A percentile compares a stretch with the other conserved stretches of the same genome.
phyloP scores from a whole-genome alignment of 441 rosid genomes.

The Erodium texanum region DNA sequence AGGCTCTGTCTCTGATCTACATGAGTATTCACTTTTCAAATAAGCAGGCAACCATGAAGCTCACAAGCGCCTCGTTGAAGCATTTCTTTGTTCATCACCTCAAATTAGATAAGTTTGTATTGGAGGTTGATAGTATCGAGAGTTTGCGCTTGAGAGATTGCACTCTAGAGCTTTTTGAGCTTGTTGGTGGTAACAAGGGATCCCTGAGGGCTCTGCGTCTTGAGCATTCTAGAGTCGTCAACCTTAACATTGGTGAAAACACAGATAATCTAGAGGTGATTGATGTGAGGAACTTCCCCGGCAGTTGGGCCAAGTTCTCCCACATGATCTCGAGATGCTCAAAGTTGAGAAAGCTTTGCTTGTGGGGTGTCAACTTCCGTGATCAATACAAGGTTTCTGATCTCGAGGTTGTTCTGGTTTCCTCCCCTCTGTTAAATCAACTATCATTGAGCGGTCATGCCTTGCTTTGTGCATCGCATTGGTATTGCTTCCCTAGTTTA shows the following conservation, averaged over 20 bases:
- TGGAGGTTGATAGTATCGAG: constrained; percentile 65
- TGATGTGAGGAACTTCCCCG: constrained; percentile 63
- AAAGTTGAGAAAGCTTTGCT: constrained; percentile 54
- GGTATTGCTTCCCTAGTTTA: constrained; percentile 27
- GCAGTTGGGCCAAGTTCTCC: constrained; percentile 59
- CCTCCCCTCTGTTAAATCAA: constrained; percentile 52
- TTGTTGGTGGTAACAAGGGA: constrained; percentile 61
- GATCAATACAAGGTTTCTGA: constrained; percentile 58
- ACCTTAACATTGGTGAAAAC: constrained; percentile 60
- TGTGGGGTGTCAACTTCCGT: constrained; percentile 54
- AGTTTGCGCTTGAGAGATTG: constrained; percentile 58
- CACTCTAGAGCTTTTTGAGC: constrained; percentile 55
- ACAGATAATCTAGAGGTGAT: constrained; percentile 55
- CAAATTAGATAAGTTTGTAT: constrained; percentile 55
- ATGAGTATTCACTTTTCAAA: constrained; percentile 57
- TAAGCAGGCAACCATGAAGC: constrained; percentile 55
- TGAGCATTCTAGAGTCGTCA: constrained; percentile 48
- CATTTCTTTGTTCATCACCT: constrained; percentile 47
- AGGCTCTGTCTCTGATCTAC: constrained; percentile 44
- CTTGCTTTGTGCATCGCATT: constrained; percentile 43
- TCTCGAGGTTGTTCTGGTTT: constrained; percentile 52
- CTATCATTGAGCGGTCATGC: constrained; percentile 53
- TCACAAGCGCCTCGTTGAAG: constrained; percentile 50
- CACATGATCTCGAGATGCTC: constrained; percentile 65
- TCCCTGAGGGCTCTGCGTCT: constrained; percentile 63